Evolutionary conservation across 1,284 basidiomycete species (phyloP).

Genomic region (Ustilago loliicola): DNA sequence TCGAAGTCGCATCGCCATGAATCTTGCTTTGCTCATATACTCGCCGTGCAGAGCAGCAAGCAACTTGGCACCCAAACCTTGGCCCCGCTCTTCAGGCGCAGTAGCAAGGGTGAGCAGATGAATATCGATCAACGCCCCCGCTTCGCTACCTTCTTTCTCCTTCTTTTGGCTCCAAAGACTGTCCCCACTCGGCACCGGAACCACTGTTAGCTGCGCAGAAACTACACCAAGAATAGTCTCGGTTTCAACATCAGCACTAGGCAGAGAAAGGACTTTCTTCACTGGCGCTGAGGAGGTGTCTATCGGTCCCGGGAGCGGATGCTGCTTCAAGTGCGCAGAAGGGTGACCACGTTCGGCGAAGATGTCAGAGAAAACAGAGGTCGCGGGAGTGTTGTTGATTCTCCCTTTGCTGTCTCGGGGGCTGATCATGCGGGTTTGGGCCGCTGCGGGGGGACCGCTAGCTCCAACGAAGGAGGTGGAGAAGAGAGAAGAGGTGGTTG

Average conservation of each 20-base stretch:
- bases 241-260: constrained; percentile 35
- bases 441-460: constrained; percentile 7
- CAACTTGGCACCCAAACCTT: constrained; percentile 59
- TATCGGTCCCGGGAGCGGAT: constrained; percentile 56
- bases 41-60: constrained; percentile 50
- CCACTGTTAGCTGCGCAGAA: constrained; percentile 44
- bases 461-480: not conserved
- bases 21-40: constrained; percentile 33
- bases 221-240: constrained; percentile 64
- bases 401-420: constrained; percentile 25
- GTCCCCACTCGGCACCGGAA: constrained; percentile 24
- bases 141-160: constrained; percentile 17
- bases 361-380: constrained; percentile 46
- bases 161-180: not conserved
- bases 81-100: constrained; percentile 52
- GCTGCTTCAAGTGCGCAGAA: constrained; percentile 7
- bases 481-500: constrained; percentile 24
- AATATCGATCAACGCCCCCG: constrained; percentile 34
- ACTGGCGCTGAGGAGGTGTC: constrained; percentile 46
- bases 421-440: constrained; percentile 29
- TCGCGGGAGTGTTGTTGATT: constrained; percentile 54
- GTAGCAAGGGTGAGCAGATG: constrained; percentile 62
- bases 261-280: constrained; percentile 52
- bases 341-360: constrained; percentile 36
- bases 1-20: constrained; percentile 31